Evolutionary conservation across 345 rosid genomes (phyloP), one percentile per base, ranked within the genome.

Genomic region (Hibiscus trionum): DNA sequence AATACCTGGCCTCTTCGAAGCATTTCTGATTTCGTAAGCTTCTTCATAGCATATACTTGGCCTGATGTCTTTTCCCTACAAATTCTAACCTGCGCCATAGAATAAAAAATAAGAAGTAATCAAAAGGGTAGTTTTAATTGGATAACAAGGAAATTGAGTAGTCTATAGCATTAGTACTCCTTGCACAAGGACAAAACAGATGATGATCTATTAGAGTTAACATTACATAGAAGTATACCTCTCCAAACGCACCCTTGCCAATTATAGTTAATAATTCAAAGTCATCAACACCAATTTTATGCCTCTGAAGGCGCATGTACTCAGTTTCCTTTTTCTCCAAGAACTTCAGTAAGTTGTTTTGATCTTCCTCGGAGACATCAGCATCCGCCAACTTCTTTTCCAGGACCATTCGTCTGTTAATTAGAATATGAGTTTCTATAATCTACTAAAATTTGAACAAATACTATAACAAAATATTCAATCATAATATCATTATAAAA

Each of bases 301-400:
- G 98, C 65, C 98, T 83, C 76, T 92, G 97, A 77, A 95, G 91
- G 68, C 99, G 93, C 98, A 95, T 95, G 71, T 92, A 95, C 78
- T 93, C 98, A 31, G 98, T 95, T 80, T 95, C 99, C 73, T 93
- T 93, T 82, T 86, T 83, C 90, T 95, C 99, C 79, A 90, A 79
- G 80, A 85, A 95, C 75, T 95, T 95, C 11, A 95, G 88, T 53
- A 95, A 83, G 83, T 93, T 95, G 68, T 80, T 87, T 80, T 95
- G 98, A 86, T 95, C 99, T 84, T 95, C 97, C 86, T 93, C 90
- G 1, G 99, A 92, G 42, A 88, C 98, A 74, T 95, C 98, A 76
- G 98, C 99, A 81, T 95, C 97, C 3, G 96, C 99, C 69, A 95
- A 78, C 84, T 95, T 95, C 87, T 83, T 85, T 79, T 90, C 99